Base-by-base conservation (phyloP, 2,329 filamentous ascomycete genomes). In the Helicocarpus griseus region DNA sequence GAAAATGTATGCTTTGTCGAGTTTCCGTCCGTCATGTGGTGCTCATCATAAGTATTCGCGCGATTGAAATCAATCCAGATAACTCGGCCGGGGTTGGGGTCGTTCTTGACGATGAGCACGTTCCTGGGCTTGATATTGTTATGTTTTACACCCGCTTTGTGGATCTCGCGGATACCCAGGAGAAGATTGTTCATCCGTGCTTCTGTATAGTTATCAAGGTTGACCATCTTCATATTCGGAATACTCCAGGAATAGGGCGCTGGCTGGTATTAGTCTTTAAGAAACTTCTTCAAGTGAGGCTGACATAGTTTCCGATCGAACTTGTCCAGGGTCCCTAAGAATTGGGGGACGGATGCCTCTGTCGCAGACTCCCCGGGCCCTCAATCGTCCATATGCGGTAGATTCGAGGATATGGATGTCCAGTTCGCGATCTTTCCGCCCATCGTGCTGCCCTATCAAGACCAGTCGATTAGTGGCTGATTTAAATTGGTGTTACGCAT, bases 231-330 rank as follows among this genome's bases (percentile, higher is more conserved):
- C 17, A 59, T 48, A 40, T 58, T 49, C 8, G 58, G 53, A n/a
- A 64, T 54, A 63, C 44, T 63, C 62, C 14, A 63, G 49, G 4
- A 65, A 40, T 7, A 65, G 59, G 0, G 57, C 61, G 3, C 51
- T 57, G 4, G 60, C 58, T 11, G 41, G 29, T 50, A 50, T 48
- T 57, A 53, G 45, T 64, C 59, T 5, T 53, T 13, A 29, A 45
- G 33, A 44, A 53, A 52, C 21, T 44, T 21, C 14, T 49, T 45
- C 21, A 54, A 43, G 44, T 50, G 29, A 40, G 49, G 48, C 11
- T 45, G 40, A 31, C 49, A 54, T 29, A 21, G 31, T 17, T 45
- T 49, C 2, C 47, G 22, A 50, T 57, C 40, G 19, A 57, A 49
- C 7, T 55, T 54, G 17, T 55, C 55, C 24, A 52, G 50, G 0